Conservation (phyloP, 179 eudicot genomes). For the Vitellaria paradoxa region DNA sequence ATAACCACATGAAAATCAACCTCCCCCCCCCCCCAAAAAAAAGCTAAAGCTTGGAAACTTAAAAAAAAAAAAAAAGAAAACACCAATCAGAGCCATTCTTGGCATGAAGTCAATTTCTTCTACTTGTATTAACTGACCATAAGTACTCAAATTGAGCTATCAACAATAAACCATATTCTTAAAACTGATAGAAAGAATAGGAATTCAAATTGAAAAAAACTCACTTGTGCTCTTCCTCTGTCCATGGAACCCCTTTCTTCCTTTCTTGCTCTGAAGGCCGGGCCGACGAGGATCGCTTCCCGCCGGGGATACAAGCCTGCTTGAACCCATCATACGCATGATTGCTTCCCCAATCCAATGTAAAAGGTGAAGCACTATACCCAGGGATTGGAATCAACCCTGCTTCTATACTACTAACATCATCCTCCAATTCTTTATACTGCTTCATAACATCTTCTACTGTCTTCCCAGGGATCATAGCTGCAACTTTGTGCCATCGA, state of each 20-base stretch:
- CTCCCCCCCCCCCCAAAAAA: too few species aligned
- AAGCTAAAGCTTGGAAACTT: neutral
- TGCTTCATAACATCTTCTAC: constrained; percentile 79
- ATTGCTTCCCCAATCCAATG: constrained; percentile 77
- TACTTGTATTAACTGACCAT: neutral
- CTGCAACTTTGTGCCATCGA: constrained; percentile 88
- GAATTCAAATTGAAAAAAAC: constrained; percentile 11
- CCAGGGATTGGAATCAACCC: constrained; percentile 74
- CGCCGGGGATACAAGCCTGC: constrained; percentile 42
- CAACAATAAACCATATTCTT: neutral
- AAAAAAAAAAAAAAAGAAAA: neutral
- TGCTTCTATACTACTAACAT: constrained; percentile 87
- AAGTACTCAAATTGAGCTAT: neutral
- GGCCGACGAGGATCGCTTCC: constrained; percentile 43
- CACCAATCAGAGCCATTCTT: neutral
- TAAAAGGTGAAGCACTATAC: constrained; percentile 55
- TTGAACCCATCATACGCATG: constrained; percentile 50
- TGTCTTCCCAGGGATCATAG: constrained; percentile 84
- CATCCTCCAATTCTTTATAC: constrained; percentile 80
- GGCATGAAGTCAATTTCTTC: neutral
- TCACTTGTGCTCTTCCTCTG: constrained; percentile 97
- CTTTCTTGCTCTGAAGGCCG: constrained; percentile 83
- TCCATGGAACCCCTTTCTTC: constrained; percentile 99
- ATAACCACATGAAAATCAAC: too few species aligned
- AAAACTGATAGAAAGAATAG: neutral